Evolutionary conservation across 1,284 basidiomycete species (phyloP).

Genomic region (Omphalotus olearius): DNA sequence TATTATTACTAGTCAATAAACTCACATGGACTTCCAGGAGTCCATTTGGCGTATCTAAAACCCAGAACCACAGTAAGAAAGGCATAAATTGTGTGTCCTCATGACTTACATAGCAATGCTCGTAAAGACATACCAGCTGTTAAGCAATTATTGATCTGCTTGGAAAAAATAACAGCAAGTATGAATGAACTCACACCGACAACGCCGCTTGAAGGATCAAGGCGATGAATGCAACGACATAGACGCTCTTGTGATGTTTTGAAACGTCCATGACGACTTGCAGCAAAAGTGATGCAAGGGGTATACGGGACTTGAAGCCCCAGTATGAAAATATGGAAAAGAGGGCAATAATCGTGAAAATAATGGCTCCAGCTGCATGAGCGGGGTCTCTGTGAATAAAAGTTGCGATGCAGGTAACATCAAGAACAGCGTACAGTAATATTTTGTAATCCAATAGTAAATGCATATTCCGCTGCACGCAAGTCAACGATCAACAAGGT

Average conservation of each 20-base stretch:
- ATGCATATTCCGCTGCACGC: conserved; percentile 51
- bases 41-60: conserved; percentile 69
- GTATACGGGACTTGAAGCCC: conserved; percentile 70
- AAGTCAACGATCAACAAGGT: conserved; percentile 6
- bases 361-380: conserved; percentile 62
- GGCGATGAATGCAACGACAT: conserved; percentile 71
- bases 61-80: conserved; percentile 5
- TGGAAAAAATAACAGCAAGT: background rate
- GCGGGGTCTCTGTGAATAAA: conserved; percentile 16
- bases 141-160: background rate
- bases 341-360: conserved; percentile 70
- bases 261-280: conserved; percentile 82
- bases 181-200: conserved; percentile 50
- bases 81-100: background rate
- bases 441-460: conserved; percentile 78
- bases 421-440: conserved; percentile 53
- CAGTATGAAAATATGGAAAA: conserved; percentile 63
- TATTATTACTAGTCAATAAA: conserved; percentile 5
- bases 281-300: conserved; percentile 72
- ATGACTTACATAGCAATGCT: conserved; percentile 58
- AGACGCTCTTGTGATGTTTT: conserved; percentile 80
- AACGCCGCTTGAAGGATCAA: conserved; percentile 69
- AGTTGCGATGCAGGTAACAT: background rate
- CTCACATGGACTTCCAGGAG: conserved; percentile 67
- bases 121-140: conserved; percentile 68